Evolutionary conservation across 2,329 filamentous ascomycete species (phyloP).

Genomic region (Alternaria alternata): DNA sequence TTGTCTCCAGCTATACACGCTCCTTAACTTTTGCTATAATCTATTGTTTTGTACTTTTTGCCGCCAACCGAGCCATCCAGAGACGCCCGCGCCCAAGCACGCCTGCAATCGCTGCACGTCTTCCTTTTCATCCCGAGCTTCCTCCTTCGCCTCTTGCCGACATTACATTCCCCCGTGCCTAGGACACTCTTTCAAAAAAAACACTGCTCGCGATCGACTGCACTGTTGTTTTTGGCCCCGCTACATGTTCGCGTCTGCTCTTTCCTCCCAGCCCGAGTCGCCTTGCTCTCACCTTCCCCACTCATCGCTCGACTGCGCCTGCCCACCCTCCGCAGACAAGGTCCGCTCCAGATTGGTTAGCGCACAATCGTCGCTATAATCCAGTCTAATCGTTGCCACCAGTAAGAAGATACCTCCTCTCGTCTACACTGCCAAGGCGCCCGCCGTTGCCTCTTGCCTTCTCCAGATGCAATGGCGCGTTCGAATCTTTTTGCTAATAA

Average conservation of each 20-base stretch:
- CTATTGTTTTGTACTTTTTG: slow-evolving; percentile 29
- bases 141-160: not conserved
- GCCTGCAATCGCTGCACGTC: slow-evolving; percentile 9
- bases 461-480: slow-evolving; percentile 9
- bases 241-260: slow-evolving; percentile 40
- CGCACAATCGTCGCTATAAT: slow-evolving; percentile 5
- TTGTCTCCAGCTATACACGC: slow-evolving; percentile 30
- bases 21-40: slow-evolving; percentile 31
- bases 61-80: slow-evolving; percentile 23
- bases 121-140: slow-evolving; percentile 2
- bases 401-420: slow-evolving; percentile 25
- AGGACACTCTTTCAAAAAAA: slow-evolving; percentile 1
- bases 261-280: slow-evolving; percentile 19
- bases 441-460: slow-evolving; percentile 6
- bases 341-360: slow-evolving; percentile 2
- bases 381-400: slow-evolving; percentile 2
- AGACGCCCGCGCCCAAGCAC: slow-evolving; percentile 7
- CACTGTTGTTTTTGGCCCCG: slow-evolving; percentile 18
- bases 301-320: slow-evolving; percentile 13
- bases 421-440: not conserved
- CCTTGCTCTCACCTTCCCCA: slow-evolving; percentile 10
- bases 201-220: not conserved
- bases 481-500: slow-evolving; percentile 23
- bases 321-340: slow-evolving; percentile 11
- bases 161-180: slow-evolving; percentile 6